phyloP scores from a whole-genome alignment of 2,329 filamentous ascomycete genomes.

The Alternaria metachromatica region DNA sequence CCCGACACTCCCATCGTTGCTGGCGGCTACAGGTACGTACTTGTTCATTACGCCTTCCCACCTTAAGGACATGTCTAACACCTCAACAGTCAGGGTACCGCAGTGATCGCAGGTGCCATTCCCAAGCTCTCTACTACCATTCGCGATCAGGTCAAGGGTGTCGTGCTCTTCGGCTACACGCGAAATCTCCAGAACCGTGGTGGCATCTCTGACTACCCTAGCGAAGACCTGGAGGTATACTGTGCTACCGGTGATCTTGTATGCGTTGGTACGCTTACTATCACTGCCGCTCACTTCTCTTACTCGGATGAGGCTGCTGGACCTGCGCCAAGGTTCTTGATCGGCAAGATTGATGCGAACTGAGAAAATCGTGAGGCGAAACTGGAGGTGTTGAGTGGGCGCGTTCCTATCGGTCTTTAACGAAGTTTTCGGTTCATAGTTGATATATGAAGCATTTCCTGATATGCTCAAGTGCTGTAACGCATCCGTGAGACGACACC shows the following conservation, averaged over 20 bases:
- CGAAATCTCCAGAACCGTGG: conserved; percentile 48
- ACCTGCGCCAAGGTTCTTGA: conserved; percentile 37
- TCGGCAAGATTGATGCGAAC: conserved; percentile 20
- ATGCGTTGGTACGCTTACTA: conserved; percentile 42
- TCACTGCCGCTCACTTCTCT: conserved; percentile 43
- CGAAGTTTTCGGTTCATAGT: background rate
- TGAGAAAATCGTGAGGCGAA: background rate
- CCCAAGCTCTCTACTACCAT: conserved; percentile 32
- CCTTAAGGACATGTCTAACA: background rate
- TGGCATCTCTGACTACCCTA: conserved; percentile 43
- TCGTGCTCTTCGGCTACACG: conserved; percentile 52
- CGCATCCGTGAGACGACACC: background rate
- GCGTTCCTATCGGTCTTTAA: background rate
- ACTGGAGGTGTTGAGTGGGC: background rate
- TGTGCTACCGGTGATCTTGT: conserved; percentile 46
- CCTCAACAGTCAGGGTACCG: conserved; percentile 46
- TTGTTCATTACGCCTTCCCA: background rate
- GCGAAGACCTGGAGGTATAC: conserved; percentile 42
- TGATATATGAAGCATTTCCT: background rate
- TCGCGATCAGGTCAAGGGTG: conserved; percentile 43
- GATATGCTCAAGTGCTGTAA: background rate
- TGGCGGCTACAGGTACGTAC: conserved; percentile 51
- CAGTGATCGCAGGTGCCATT: conserved; percentile 47
- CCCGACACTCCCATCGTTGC: conserved; percentile 48
- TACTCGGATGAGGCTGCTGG: conserved; percentile 37